These are phyloP conservation scores for Calocera viscosa DNA, from an alignment of 768 basidiomycete genomes.

Conservation along the genomic window DNA sequence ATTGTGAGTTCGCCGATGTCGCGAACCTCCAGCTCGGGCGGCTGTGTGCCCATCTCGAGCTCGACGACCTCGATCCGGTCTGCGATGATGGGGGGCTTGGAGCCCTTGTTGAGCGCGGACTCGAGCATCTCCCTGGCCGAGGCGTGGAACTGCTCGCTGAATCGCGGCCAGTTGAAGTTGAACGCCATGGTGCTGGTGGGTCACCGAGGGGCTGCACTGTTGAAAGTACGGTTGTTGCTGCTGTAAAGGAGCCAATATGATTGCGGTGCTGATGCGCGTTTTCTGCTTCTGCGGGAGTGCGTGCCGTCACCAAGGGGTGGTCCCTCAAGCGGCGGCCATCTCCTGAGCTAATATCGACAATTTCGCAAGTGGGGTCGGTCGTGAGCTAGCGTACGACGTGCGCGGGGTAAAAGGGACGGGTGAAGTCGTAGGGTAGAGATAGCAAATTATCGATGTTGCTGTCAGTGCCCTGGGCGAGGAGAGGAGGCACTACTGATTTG, in stretches of 20 bases:
- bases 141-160: slow-evolving; percentile 91
- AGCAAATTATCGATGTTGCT: neutral
- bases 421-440: neutral
- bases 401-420: neutral
- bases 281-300: neutral
- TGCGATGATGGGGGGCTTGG: slow-evolving; percentile 93
- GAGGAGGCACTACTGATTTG: slow-evolving; percentile 1
- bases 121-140: slow-evolving; percentile 96
- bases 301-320: neutral
- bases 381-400: neutral
- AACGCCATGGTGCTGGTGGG: slow-evolving; percentile 31
- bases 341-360: neutral
- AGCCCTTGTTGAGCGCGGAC: slow-evolving; percentile 91
- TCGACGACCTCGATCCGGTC: slow-evolving; percentile 97
- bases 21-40: slow-evolving; percentile 91
- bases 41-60: slow-evolving; percentile 98
- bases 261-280: neutral
- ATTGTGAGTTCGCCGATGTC: slow-evolving; percentile 94
- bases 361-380: neutral
- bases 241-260: neutral
- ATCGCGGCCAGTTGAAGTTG: slow-evolving; percentile 86
- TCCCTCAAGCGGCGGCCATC: neutral
- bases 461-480: neutral
- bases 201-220: neutral
- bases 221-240: neutral